A percentile compares a stretch with the other conserved stretches of the same genome.
Evolutionary conservation across 768 basidiomycete species (phyloP).

Genomic region (Collybiopsis confluens): DNA sequence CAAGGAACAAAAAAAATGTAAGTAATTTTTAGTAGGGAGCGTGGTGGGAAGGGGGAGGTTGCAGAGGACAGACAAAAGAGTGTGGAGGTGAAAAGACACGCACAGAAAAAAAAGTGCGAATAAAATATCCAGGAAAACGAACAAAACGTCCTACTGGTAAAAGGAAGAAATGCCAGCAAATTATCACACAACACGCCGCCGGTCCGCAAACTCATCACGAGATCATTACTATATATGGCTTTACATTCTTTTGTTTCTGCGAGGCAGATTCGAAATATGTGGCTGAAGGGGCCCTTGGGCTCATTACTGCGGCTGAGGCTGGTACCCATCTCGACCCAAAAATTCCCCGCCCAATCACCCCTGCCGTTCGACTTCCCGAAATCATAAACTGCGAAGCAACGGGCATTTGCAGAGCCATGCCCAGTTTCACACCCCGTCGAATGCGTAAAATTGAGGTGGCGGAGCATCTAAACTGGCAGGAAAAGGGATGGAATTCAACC

Average conservation of each 20-base stretch:
- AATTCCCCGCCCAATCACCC: not conserved
- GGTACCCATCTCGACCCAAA: no score
- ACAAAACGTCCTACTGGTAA: constrained; percentile 11
- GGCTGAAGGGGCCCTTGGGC: constrained; percentile 4
- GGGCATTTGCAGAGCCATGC: constrained; percentile 2
- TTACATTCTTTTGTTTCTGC: not conserved
- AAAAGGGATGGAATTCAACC: constrained; percentile 4
- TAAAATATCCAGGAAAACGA: constrained; percentile 12
- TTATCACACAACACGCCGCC: not conserved
- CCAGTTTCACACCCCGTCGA: not conserved
- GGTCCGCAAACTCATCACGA: not conserved
- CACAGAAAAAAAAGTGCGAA: constrained; percentile 12
- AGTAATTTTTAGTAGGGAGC: constrained; percentile 11
- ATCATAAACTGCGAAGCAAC: not conserved
- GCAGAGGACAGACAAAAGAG: constrained; percentile 6
- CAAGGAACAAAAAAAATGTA: constrained; percentile 19
- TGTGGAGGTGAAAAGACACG: constrained; percentile 14
- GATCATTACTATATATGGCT: not conserved
- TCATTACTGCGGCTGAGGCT: not conserved
- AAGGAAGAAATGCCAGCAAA: constrained; percentile 5
- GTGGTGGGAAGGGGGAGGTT: not conserved
- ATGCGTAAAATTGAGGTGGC: not conserved
- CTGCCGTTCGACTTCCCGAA: not conserved
- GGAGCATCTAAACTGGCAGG: not conserved
- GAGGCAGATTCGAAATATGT: constrained; percentile 5